Base-by-base conservation (phyloP, 2,329 filamentous ascomycete genomes). In the Fusarium siculi region DNA sequence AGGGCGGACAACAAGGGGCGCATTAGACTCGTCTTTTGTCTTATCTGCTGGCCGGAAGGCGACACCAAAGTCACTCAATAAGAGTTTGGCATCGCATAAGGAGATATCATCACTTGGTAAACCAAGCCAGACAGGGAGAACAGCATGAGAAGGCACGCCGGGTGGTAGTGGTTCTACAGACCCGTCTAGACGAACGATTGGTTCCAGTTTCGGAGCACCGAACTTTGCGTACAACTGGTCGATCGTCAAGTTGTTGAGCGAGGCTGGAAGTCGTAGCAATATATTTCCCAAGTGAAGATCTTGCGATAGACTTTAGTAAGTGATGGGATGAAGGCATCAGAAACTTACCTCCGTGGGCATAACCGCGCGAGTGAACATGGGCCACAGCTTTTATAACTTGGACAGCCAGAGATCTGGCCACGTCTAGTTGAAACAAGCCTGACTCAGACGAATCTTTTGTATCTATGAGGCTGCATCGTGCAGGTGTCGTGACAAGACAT, bases 231-330 rank as follows among this genome's bases (percentile, higher is more conserved):
- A 79, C 1, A 80, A 32, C 40, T 80, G 53, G 37, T 75, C 42
- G 16, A 67, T 49, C 21, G 78, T 77, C 9, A 79, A 57, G 16
- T 42, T 42, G 25, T 80, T 59, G 19, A 80, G 70, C 5, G 55
- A 44, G 12, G 68, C 72, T 8, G 74, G 63, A 46, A 68, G 40
- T 18, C 56, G 76, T 40, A 84, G 72, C 28, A 83, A 77, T 32
- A 81, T 49, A 61, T 84, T 84, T n/a, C 80, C 80, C 7, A 76
- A 58, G 56, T 83, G 79, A 50, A 83, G 67, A 64, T 79, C 81
- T 78, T 32, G 23, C 5, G 5, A 28, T 34, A 19, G 10, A 19
- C 9, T 15, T 40, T 55, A 37, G 49, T 23, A 28, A 30, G 5
- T 19, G 7, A 25, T 23, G 36, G 9, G 7, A 23, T 11, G n/a